Evolutionary conservation across 441 rosid species (phyloP), one percentile per base, ranked within the genome.

Genomic region (Croton laevigatus): DNA sequence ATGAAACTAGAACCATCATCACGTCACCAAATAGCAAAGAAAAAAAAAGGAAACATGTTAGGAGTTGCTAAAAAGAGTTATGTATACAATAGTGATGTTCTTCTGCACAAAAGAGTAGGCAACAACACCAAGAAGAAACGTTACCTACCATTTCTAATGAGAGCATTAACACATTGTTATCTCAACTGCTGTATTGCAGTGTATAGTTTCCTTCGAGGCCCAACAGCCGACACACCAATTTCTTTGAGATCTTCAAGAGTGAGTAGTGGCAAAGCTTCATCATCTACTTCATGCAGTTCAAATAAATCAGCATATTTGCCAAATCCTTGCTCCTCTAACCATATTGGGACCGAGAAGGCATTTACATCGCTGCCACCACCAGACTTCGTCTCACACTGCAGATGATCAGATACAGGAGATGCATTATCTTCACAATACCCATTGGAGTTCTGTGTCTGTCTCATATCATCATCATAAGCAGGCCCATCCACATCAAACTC

Each of bases 161-260:
- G 70, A 60, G 58, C 34, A 68, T 79, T 77, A 65, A 68, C 44
- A 11, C 17, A 70, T 6, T 49, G 69, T 55, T 71, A 78, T 71
- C 80, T 73, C 22, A 84, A 64, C 58, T 70, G 82, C 68, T 71
- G 81, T 74, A 86, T 86, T 38, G 85, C 83, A 17, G 68, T 67
- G 78, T 82, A 84, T 42, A 86, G 62, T 78, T 84, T 86, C 81
- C 90, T 74, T 65, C 84, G 82, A 76, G 84, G 73, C 44, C 90
- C 90, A 48, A 86, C 83, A 51, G 90, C 87, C 19, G 55, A 53
- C 11, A 84, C 62, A 22, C 88, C 90, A 79, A 86, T 86, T 70
- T 86, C 90, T 79, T 81, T 86, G 69, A 86, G 90, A 78, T 86
- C 90, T 75, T 80, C 83, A 44, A 82, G 69, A 16, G 90, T 86